Evolutionary conservation across 1,139 yeast genomes (phyloP).

Genomic region (Hanseniaspora gamundiae): DNA sequence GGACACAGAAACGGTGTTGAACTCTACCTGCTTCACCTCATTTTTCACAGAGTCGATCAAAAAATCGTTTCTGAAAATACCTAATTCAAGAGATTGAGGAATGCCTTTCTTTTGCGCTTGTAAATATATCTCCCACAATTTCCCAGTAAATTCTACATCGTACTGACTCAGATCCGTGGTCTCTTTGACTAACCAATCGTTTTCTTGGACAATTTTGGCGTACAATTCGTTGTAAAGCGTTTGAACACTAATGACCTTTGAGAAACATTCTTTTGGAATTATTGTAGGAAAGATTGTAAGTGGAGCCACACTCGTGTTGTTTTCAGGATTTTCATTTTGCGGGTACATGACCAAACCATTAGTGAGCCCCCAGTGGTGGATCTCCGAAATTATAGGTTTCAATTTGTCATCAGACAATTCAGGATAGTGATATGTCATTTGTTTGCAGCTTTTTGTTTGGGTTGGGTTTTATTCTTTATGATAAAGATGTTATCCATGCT

Average conservation of each 20-base stretch:
- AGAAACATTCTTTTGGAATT: slow-evolving; percentile 55
- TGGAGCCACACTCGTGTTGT: slow-evolving; percentile 57
- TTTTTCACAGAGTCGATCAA: slow-evolving; percentile 35
- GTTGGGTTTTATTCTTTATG: not conserved
- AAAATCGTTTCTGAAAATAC: slow-evolving; percentile 84
- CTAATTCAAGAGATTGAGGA: slow-evolving; percentile 63
- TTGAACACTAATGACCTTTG: slow-evolving; percentile 59
- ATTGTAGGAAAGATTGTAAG: slow-evolving; percentile 87
- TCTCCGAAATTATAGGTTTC: slow-evolving; percentile 26
- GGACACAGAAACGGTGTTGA: slow-evolving; percentile 90
- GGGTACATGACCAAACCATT: slow-evolving; percentile 77
- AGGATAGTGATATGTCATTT: slow-evolving; percentile 8
- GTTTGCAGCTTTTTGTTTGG: not conserved
- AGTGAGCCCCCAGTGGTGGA: slow-evolving; percentile 66
- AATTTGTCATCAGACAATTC: slow-evolving; percentile 13
- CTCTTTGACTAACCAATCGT: slow-evolving; percentile 49
- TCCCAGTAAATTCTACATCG: slow-evolving; percentile 76
- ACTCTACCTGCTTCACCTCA: slow-evolving; percentile 81
- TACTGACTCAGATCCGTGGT: slow-evolving; percentile 42
- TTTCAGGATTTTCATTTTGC: slow-evolving; percentile 25
- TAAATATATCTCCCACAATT: slow-evolving; percentile 47
- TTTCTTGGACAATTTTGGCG: slow-evolving; percentile 40
- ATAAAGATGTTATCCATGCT: not conserved
- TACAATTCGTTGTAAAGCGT: slow-evolving; percentile 60
- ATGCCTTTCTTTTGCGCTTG: slow-evolving; percentile 37